phyloP scores from a whole-genome alignment of 2,329 filamentous ascomycete genomes.

The Alternaria metachromatica region DNA sequence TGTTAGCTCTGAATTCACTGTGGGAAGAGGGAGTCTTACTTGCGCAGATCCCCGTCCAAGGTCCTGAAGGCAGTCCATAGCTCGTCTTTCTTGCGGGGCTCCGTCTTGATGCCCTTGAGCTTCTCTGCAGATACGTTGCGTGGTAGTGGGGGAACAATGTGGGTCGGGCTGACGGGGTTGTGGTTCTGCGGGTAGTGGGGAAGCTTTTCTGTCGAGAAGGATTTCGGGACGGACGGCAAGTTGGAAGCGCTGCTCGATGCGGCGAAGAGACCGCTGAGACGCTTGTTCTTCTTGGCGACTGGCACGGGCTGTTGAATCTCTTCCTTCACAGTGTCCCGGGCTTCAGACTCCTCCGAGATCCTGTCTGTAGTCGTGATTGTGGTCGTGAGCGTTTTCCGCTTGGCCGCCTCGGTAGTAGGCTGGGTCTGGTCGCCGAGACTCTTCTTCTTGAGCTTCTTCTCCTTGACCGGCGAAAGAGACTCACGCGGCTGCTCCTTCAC shows the following conservation, averaged over 20 bases:
- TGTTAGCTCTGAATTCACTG: slow-evolving; percentile 8
- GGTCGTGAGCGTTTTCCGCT: slow-evolving; percentile 32
- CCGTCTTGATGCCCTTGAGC: slow-evolving; percentile 46
- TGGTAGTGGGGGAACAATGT: slow-evolving; percentile 51
- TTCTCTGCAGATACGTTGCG: slow-evolving; percentile 51
- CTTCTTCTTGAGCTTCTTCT: slow-evolving; percentile 25
- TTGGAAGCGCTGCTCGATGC: slow-evolving; percentile 38
- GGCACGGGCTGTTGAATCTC: slow-evolving; percentile 30
- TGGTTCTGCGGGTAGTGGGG: slow-evolving; percentile 46
- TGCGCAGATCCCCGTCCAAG: slow-evolving; percentile 73
- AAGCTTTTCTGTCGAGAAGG: slow-evolving; percentile 58
- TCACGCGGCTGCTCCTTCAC: slow-evolving; percentile 24
- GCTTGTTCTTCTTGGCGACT: slow-evolving; percentile 46
- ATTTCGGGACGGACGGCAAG: slow-evolving; percentile 54
- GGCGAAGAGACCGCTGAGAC: slow-evolving; percentile 43
- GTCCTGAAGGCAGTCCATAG: slow-evolving; percentile 71
- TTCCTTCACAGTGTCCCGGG: slow-evolving; percentile 29
- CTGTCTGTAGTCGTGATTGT: slow-evolving; percentile 26
- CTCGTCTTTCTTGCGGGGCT: slow-evolving; percentile 68
- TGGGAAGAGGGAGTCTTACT: slow-evolving; percentile 51
- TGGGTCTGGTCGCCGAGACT: slow-evolving; percentile 25
- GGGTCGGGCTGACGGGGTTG: slow-evolving; percentile 42
- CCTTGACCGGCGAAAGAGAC: slow-evolving; percentile 23
- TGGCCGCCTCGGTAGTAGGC: slow-evolving; percentile 25
- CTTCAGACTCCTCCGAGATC: slow-evolving; percentile 40